These are phyloP conservation scores for Acanthamoeba healyi DNA, from an alignment of 208 protist genomes.

Conservation along the genomic window DNA sequence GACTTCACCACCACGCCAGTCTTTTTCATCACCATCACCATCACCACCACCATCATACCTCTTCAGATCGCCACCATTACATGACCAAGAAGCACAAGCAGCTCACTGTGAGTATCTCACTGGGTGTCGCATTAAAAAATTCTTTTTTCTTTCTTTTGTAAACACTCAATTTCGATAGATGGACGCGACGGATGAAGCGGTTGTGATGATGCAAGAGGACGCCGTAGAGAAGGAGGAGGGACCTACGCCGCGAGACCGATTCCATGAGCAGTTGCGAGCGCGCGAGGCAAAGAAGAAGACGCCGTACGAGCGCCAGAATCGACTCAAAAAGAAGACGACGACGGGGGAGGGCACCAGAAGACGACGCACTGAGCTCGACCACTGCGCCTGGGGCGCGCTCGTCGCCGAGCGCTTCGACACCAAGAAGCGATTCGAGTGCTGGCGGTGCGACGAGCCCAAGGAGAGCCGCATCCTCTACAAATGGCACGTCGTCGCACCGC, in stretches of 20 bases:
- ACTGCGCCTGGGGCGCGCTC: background rate
- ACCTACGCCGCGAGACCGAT: background rate
- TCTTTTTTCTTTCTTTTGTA: no score
- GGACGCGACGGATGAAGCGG: no score
- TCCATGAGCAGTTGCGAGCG: background rate
- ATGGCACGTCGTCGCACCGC: slow-evolving; percentile 4
- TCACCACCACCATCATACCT: no score
- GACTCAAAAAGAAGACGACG: background rate
- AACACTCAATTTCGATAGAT: no score
- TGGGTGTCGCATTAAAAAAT: no score
- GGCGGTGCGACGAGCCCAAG: slow-evolving; percentile 49
- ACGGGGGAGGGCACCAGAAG: background rate
- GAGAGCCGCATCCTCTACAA: background rate
- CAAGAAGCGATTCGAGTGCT: slow-evolving; percentile 9
- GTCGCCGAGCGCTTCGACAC: background rate
- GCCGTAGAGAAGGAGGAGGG: background rate
- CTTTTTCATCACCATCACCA: no score
- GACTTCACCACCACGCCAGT: no score
- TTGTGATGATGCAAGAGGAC: no score
- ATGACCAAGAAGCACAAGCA: no score
- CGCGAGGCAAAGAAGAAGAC: background rate
- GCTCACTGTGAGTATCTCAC: no score
- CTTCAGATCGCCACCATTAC: no score
- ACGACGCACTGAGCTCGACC: slow-evolving; percentile 15
- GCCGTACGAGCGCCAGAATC: background rate